These are phyloP conservation scores for Malassezia slooffiae DNA, from an alignment of 1,284 basidiomycete species.

Conservation along the genomic window DNA sequence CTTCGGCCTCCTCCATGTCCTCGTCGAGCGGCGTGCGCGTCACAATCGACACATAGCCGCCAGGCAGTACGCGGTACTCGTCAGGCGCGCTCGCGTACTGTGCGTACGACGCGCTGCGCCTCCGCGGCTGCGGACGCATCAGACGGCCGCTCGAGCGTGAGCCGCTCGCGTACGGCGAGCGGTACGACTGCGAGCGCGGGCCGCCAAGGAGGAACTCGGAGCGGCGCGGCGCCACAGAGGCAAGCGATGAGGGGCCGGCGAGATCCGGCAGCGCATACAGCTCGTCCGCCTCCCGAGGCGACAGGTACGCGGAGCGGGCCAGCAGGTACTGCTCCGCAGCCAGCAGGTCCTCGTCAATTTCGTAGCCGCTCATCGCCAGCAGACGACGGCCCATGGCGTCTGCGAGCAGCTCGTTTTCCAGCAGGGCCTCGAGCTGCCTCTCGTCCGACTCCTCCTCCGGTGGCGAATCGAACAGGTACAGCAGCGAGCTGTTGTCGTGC, in stretches of 20 bases:
- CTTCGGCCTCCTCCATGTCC: conserved; percentile 2
- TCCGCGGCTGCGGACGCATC: conserved; percentile 12
- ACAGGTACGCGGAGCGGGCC: conserved; percentile 10
- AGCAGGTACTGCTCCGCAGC: conserved; percentile 10
- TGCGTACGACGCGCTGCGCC: neutral
- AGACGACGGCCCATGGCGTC: conserved; percentile 25
- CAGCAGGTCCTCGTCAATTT: conserved; percentile 10
- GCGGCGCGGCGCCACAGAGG: conserved; percentile 17
- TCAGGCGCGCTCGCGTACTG: too few species aligned
- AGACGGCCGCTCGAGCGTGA: conserved; percentile 18
- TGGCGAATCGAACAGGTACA: conserved; percentile 20
- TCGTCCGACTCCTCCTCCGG: conserved; percentile 10
- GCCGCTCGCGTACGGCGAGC: too few species aligned
- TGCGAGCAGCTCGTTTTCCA: conserved; percentile 26
- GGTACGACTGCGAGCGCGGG: too few species aligned
- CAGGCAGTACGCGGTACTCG: conserved; percentile 6
- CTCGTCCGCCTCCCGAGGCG: conserved; percentile 7
- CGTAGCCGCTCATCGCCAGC: conserved; percentile 21
- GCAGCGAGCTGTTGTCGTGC: conserved; percentile 20
- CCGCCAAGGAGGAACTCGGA: too few species aligned
- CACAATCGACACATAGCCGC: conserved; percentile 4
- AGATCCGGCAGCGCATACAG: neutral
- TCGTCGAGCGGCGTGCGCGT: neutral
- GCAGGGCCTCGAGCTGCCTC: conserved; percentile 16
- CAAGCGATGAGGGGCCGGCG: conserved; percentile 8